Base-by-base conservation (phyloP, 2,329 filamentous ascomycete species). In the Exophiala aquamarina region DNA sequence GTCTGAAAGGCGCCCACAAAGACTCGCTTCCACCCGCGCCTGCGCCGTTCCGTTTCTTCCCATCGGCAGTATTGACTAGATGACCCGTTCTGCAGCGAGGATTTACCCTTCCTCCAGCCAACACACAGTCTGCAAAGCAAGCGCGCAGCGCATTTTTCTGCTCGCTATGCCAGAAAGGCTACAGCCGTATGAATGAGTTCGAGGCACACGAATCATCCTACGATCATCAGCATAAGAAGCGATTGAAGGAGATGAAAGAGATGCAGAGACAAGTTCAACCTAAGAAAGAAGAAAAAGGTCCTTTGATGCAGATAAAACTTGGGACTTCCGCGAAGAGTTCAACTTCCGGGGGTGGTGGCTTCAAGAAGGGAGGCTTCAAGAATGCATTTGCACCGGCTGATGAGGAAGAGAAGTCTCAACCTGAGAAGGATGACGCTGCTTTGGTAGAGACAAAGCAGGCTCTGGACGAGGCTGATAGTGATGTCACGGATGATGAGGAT, bases 201-300 rank as follows among this genome's bases (percentile, higher is more conserved):
- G 92, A 97, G 69, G 86, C 91, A 6, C 93, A 98, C 67, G 87
- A 96, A 47, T 84, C 84, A 55, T 93, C 87, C 61, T 97, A 97
- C 69, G 93, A 97, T 65, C 93, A 98, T 70, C 87, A 88, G 60
- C 93, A 98, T 70, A 91, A 90, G 66, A 90, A 94, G 72, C 70
- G 75, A 48, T 58, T 70, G 5, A 67, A 71, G 48, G 71, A 74
- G 32, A 63, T 74, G 15, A 74, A 74, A 52, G 70, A 72, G 54
- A 61, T 73, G 33, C 72, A 59, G 36, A 49, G 42, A 46, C 54
- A 56, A 31, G 46, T 56, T 14, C 54, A 73, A 41, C 67, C 67
- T 1, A 69, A 72, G 62, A 53, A 71, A 66, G 23, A 70, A 69
- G 60, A 66, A 63, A 56, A 72, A 66, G 50, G 69, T 4, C 69